phyloP scores from a whole-genome alignment of 2,329 filamentous ascomycete species.

The Aspergillus candidus region DNA sequence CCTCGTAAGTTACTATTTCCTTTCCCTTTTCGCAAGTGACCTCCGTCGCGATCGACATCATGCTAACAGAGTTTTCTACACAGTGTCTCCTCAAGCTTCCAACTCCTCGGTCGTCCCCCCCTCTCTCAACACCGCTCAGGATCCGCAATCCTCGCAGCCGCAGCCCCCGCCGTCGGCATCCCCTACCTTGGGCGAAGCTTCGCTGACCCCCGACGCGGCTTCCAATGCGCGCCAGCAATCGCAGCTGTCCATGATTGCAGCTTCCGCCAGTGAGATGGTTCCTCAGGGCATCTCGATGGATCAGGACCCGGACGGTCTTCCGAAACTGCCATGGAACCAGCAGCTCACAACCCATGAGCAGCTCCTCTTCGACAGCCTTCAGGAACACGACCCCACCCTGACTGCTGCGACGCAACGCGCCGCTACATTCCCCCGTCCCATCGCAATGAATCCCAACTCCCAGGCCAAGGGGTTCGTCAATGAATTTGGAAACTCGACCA shows the following conservation, averaged over 20 bases:
- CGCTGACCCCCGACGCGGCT: constrained; percentile 31
- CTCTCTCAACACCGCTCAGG: constrained; percentile 25
- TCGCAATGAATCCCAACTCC: constrained; percentile 38
- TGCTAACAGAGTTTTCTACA: constrained; percentile 12
- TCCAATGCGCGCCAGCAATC: constrained; percentile 34
- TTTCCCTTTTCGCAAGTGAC: neutral
- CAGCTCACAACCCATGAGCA: constrained; percentile 35
- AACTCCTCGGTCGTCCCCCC: constrained; percentile 27
- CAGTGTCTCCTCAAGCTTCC: constrained; percentile 27
- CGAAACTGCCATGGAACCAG: constrained; percentile 31
- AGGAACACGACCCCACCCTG: constrained; percentile 35
- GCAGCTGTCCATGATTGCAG: constrained; percentile 42
- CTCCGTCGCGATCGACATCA: constrained; percentile 1
- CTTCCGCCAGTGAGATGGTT: constrained; percentile 43
- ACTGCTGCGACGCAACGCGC: constrained; percentile 36
- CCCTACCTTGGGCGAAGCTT: constrained; percentile 27
- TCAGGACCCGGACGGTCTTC: constrained; percentile 28
- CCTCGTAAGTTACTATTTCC: constrained; percentile 13
- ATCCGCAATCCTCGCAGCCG: neutral
- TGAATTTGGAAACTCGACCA: constrained; percentile 35
- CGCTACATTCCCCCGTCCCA: constrained; percentile 36
- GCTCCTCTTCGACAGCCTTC: constrained; percentile 34
- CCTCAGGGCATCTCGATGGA: constrained; percentile 34
- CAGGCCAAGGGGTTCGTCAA: constrained; percentile 38
- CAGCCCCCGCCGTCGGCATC: constrained; percentile 31